phyloP scores from a whole-genome alignment of 768 basidiomycete genomes.

The Phlegmacium glaucopus region DNA sequence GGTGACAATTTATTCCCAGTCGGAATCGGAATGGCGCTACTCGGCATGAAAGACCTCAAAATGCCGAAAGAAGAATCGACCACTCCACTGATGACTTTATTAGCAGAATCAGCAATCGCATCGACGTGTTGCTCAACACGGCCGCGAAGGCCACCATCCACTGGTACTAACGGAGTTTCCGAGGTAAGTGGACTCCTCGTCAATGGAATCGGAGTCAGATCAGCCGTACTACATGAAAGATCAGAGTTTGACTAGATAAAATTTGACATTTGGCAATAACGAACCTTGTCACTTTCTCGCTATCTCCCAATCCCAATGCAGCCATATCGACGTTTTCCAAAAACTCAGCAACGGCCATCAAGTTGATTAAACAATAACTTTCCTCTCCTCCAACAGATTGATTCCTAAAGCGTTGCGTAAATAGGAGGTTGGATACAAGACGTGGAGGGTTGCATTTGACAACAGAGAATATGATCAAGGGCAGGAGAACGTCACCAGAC shows the following conservation, averaged over 20 bases:
- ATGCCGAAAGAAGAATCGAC: conserved; percentile 91
- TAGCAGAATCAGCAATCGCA: conserved; percentile 76
- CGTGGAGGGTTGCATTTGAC: conserved; percentile 89
- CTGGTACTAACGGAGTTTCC: conserved; percentile 40
- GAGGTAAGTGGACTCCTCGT: conserved; percentile 48
- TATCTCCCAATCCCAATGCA: conserved; percentile 56
- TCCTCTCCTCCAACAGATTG: conserved; percentile 73
- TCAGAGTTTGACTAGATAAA: conserved; percentile 1
- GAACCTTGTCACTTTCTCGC: conserved; percentile 55
- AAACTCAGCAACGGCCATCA: conserved; percentile 95
- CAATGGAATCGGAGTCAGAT: conserved; percentile 79
- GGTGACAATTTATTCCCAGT: conserved; percentile 6
- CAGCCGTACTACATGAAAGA: conserved; percentile 54
- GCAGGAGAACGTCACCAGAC: conserved; percentile 88
- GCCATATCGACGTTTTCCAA: conserved; percentile 91
- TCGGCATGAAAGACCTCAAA: conserved; percentile 70
- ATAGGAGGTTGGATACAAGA: conserved; percentile 68
- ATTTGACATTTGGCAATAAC: conserved; percentile 14
- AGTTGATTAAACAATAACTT: conserved; percentile 89
- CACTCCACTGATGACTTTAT: conserved; percentile 82
- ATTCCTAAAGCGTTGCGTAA: conserved; percentile 58
- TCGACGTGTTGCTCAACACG: conserved; percentile 81
- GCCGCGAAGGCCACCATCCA: conserved; percentile 54
- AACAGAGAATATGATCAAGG: conserved; percentile 90
- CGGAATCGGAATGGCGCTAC: conserved; percentile 3